These are phyloP conservation scores for Elsinoe perseae DNA, from an alignment of 2,329 filamentous ascomycete genomes.

Conservation along the genomic window DNA sequence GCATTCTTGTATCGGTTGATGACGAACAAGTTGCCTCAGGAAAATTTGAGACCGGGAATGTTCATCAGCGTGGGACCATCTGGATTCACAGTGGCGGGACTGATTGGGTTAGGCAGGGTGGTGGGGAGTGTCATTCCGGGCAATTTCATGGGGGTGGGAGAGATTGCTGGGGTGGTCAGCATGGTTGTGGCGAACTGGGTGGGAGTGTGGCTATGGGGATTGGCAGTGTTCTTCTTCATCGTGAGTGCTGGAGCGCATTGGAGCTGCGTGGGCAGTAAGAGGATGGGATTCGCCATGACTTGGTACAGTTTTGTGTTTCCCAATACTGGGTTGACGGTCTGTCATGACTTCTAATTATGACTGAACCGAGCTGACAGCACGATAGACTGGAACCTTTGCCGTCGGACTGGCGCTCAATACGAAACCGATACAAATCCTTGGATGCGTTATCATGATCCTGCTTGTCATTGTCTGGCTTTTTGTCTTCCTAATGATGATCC, in stretches of 20 bases:
- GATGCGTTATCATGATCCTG: constrained; percentile 58
- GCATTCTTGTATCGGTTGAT: constrained; percentile 81
- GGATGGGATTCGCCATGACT: constrained; percentile 71
- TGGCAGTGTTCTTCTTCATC: constrained; percentile 80
- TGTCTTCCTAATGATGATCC: constrained; percentile 63
- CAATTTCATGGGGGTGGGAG: constrained; percentile 50
- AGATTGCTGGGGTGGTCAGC: constrained; percentile 48
- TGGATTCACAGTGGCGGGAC: constrained; percentile 57
- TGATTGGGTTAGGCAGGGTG: constrained; percentile 50
- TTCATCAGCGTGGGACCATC: constrained; percentile 76
- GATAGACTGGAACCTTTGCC: constrained; percentile 58
- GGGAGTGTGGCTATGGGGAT: constrained; percentile 71
- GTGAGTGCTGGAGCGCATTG: constrained; percentile 69
- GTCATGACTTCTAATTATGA: not conserved
- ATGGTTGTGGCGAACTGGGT: constrained; percentile 54
- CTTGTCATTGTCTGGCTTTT: constrained; percentile 61
- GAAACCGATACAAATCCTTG: constrained; percentile 55
- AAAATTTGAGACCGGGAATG: constrained; percentile 71
- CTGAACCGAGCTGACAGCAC: not conserved
- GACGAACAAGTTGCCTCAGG: constrained; percentile 75
- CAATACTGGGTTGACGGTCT: constrained; percentile 50
- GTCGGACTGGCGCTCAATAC: constrained; percentile 49
- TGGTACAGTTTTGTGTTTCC: constrained; percentile 82
- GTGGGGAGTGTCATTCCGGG: constrained; percentile 42
- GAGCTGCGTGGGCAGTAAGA: constrained; percentile 54